These are phyloP conservation scores for Juglanconis juglandina DNA, from an alignment of 2,329 filamentous ascomycete genomes.

Conservation along the genomic window DNA sequence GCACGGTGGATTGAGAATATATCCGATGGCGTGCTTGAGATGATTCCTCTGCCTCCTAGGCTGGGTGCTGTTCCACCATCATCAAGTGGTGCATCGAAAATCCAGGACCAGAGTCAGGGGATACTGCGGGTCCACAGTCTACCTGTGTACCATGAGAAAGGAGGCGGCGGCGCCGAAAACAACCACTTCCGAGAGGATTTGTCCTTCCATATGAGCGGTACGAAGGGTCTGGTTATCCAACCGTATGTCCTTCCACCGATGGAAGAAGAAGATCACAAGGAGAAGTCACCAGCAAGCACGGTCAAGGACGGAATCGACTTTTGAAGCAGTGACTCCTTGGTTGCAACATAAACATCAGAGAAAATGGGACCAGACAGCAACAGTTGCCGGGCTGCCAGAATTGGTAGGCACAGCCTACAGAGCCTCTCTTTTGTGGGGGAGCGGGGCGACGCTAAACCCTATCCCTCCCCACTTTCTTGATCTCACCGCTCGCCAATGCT, in stretches of 20 bases:
- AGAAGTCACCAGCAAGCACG: conserved; percentile 43
- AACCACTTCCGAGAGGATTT: conserved; percentile 76
- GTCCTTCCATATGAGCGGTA: conserved; percentile 82
- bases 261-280: conserved; percentile 61
- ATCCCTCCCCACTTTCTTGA: background rate
- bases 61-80: conserved; percentile 34
- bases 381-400: too few relatives aligned
- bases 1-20: conserved; percentile 83
- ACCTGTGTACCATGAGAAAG: conserved; percentile 83
- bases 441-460: background rate
- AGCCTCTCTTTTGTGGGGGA: background rate
- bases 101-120: conserved; percentile 76
- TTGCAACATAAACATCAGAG: background rate
- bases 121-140: conserved; percentile 79
- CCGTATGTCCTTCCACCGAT: conserved; percentile 87
- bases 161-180: conserved; percentile 69
- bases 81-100: conserved; percentile 26
- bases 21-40: conserved; percentile 80
- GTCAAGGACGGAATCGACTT: conserved; percentile 74
- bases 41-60: conserved; percentile 66
- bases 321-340: conserved; percentile 34
- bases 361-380: too few relatives aligned
- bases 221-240: conserved; percentile 76
- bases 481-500: background rate
- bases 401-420: too few relatives aligned